Percentiles rank a stretch among this genome's conserved stretches.
These are phyloP conservation scores for Chrysoporthe puriensis DNA, from an alignment of 2,329 filamentous ascomycete species.

Conservation along the genomic window DNA sequence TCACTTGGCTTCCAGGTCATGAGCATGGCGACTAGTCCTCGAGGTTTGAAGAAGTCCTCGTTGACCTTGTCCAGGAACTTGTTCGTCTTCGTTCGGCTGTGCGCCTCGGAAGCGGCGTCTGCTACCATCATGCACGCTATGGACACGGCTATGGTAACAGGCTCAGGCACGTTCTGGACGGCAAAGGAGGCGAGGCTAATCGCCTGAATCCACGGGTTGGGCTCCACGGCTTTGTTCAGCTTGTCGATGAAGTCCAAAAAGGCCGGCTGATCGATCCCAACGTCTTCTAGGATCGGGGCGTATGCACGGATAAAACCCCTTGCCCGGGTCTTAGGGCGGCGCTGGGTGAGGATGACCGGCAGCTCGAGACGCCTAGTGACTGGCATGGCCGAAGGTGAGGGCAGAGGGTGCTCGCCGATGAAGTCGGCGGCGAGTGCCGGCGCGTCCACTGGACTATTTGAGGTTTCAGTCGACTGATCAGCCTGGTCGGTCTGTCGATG, in stretches of 20 bases:
- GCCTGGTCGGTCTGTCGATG: neutral
- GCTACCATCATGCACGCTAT: constrained; percentile 48
- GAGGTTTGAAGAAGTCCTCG: constrained; percentile 58
- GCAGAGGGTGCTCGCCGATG: constrained; percentile 16
- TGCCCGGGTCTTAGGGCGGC: constrained; percentile 50
- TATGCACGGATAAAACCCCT: constrained; percentile 59
- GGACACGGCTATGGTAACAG: constrained; percentile 47
- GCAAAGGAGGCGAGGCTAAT: constrained; percentile 47
- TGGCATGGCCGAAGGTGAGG: neutral
- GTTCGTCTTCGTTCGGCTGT: constrained; percentile 50
- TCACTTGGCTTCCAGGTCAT: constrained; percentile 55
- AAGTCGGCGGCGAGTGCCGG: constrained; percentile 20
- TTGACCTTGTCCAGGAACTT: constrained; percentile 60
- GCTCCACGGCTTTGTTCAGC: constrained; percentile 46
- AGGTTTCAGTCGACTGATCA: neutral
- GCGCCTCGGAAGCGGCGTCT: constrained; percentile 44
- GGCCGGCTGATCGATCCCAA: constrained; percentile 50
- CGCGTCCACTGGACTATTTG: neutral
- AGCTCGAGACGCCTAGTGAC: constrained; percentile 37
- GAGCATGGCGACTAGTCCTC: constrained; percentile 54
- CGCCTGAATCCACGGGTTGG: constrained; percentile 42
- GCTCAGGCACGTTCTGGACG: constrained; percentile 43
- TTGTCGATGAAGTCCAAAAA: constrained; percentile 54
- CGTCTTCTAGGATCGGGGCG: constrained; percentile 49
- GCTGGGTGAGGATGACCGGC: constrained; percentile 56